phyloP scores from a whole-genome alignment of 2,329 filamentous ascomycete species.

The Pseudocercospora ulei region DNA sequence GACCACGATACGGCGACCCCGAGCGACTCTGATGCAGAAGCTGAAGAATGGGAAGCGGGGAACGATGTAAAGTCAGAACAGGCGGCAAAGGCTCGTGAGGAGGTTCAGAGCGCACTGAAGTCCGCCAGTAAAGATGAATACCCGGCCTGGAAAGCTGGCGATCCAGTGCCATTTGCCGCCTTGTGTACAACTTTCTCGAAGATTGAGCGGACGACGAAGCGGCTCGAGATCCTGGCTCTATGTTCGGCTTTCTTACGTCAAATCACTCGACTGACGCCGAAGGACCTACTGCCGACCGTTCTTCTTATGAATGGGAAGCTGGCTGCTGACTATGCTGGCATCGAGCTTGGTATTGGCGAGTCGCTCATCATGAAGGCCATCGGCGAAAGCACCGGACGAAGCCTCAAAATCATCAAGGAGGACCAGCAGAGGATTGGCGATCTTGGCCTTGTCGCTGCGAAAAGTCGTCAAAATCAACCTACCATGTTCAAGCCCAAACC shows the following conservation, averaged over 20 bases:
- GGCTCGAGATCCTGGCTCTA: slow-evolving; percentile 76
- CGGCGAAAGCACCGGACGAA: slow-evolving; percentile 84
- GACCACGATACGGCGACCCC: slow-evolving; percentile 22
- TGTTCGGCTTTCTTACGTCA: slow-evolving; percentile 86
- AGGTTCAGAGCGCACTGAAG: slow-evolving; percentile 67
- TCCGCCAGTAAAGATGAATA: slow-evolving; percentile 67
- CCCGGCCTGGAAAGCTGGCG: slow-evolving; percentile 83
- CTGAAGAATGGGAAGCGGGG: slow-evolving; percentile 43
- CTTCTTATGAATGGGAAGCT: slow-evolving; percentile 97
- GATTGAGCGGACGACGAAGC: slow-evolving; percentile 87
- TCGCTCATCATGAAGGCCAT: slow-evolving; percentile 98
- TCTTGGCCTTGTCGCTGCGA: slow-evolving; percentile 84
- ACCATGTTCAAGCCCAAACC: slow-evolving; percentile 98
- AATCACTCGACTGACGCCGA: slow-evolving; percentile 81
- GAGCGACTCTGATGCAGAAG: slow-evolving; percentile 40
- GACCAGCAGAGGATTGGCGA: slow-evolving; percentile 97
- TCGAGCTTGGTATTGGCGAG: slow-evolving; percentile 96
- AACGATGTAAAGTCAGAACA: slow-evolving; percentile 59
- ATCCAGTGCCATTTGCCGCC: slow-evolving; percentile 86
- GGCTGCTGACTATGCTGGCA: slow-evolving; percentile 88
- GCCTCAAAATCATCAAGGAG: slow-evolving; percentile 77
- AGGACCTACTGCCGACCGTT: slow-evolving; percentile 77
- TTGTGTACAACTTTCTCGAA: slow-evolving; percentile 90
- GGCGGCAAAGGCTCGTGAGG: slow-evolving; percentile 65
- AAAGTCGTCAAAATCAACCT: slow-evolving; percentile 86